Percentiles rank a stretch among this genome's conserved stretches.
Evolutionary conservation across 2,329 filamentous ascomycete genomes (phyloP).

Genomic region (Aspergillus vadensis): DNA sequence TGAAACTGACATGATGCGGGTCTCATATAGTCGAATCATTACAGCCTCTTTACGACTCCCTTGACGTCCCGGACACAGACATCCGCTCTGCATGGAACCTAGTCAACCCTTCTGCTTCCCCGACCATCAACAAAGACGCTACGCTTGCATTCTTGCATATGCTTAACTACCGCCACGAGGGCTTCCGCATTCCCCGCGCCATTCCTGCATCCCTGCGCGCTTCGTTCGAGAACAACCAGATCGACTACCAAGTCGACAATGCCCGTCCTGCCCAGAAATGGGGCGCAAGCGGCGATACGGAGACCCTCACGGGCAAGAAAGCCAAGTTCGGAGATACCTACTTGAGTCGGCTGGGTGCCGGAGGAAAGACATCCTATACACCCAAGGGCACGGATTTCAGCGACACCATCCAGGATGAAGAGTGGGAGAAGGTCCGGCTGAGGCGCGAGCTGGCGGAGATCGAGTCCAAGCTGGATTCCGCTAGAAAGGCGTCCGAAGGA

Average conservation of each 20-base stretch:
- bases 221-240: slow-evolving; percentile 92
- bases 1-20: slow-evolving; percentile 24
- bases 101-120: slow-evolving; percentile 83
- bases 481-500: slow-evolving; percentile 72
- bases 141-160: slow-evolving; percentile 94
- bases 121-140: slow-evolving; percentile 90
- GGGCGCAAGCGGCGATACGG: slow-evolving; percentile 76
- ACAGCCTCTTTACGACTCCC: slow-evolving; percentile 75
- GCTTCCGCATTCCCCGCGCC: slow-evolving; percentile 86
- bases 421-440: slow-evolving; percentile 96
- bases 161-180: slow-evolving; percentile 92
- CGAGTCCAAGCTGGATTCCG: slow-evolving; percentile 80
- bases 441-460: slow-evolving; percentile 90
- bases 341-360: slow-evolving; percentile 79
- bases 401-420: slow-evolving; percentile 77
- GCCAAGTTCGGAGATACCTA: slow-evolving; percentile 98
- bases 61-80: slow-evolving; percentile 71
- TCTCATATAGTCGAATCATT: slow-evolving; percentile 67
- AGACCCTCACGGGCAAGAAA: slow-evolving; percentile 83
- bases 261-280: slow-evolving; percentile 71
- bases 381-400: slow-evolving; percentile 88
- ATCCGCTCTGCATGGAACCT: slow-evolving; percentile 94
- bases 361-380: slow-evolving; percentile 74
- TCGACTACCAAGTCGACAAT: slow-evolving; percentile 91
- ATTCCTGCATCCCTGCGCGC: slow-evolving; percentile 88